Base-by-base conservation (phyloP, 1,139 yeast genomes). In the Saccharomyces hybrid region DNA sequence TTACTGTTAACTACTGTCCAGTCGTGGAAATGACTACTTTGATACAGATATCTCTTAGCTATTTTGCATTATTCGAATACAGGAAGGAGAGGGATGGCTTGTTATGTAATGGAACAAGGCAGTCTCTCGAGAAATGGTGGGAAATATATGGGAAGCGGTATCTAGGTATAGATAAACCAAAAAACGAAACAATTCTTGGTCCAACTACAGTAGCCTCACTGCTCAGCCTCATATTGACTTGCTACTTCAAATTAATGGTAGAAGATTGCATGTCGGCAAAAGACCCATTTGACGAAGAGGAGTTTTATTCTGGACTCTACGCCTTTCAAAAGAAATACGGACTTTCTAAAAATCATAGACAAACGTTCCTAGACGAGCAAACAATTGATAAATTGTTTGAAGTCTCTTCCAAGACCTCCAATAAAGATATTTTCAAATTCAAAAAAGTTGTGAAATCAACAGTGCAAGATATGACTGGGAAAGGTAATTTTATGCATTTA, bases 111-210 rank as follows among this genome's bases (percentile, higher is more conserved):
- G 78, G 80, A 57, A 91, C 98, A 0, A 85, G 84, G 57, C 78
- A 74, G 44, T 95, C 95, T 0, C 78, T 89, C 23, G 65, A 71
- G 3, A 76, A 78, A 53, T 93, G 98, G 98, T 91, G 98, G 97
- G 78, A 77, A 49, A 70, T 81, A 50, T 80, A 86, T 60, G 96
- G 96, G 0, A 73, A 79, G 29, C 78, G 80, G 7, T 85, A 83
- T 62, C 68, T 79, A 67, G 71, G 74, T 72, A 56, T 62, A n/a
- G 63, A 60, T 2, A 60, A 72, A 54, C 63, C 75, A 19, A 75
- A 73, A 55, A 66, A 64, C 51, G 79, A 79, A 59, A 84, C 87
- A 1, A 70, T 78, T 0, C 67, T 86, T 54, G 83, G 87, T 0
- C 79, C 91, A 0, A 75, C 81, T n/a, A 78, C 89, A 0, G 88